phyloP scores from a whole-genome alignment of 1,284 basidiomycete species.

The Kwoniella shivajii region DNA sequence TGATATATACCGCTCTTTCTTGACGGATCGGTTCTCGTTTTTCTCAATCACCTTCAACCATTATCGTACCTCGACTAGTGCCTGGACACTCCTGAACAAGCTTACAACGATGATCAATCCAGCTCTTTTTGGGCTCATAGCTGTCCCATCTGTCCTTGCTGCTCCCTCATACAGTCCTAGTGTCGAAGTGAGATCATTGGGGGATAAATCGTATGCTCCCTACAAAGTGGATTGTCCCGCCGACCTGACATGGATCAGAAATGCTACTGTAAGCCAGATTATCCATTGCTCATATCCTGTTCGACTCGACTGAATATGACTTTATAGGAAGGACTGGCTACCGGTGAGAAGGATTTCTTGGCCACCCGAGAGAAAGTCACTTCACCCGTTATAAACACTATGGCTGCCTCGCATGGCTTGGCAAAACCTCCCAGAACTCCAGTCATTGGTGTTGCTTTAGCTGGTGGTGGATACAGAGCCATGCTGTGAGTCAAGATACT shows the following conservation, averaged over 20 bases:
- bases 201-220: constrained; percentile 43
- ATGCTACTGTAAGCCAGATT: constrained; percentile 38
- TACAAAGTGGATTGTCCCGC: constrained; percentile 47
- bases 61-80: background rate
- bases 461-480: constrained; percentile 57
- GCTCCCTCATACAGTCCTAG: constrained; percentile 1
- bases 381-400: constrained; percentile 32
- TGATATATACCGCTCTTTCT: no score
- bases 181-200: background rate
- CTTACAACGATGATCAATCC: constrained; percentile 2
- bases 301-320: background rate
- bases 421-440: constrained; percentile 48
- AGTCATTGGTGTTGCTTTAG: constrained; percentile 53
- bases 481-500: constrained; percentile 48
- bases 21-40: no score
- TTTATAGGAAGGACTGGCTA: constrained; percentile 30
- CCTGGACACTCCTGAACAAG: background rate
- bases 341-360: constrained; percentile 41
- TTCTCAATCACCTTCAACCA: background rate
- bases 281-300: background rate
- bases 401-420: constrained; percentile 33
- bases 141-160: constrained; percentile 1
- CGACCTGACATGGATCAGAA: constrained; percentile 45
- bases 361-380: constrained; percentile 28
- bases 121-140: background rate